Conservation (phyloP, 106 monocot species). For the Platanthera zijinensis region DNA sequence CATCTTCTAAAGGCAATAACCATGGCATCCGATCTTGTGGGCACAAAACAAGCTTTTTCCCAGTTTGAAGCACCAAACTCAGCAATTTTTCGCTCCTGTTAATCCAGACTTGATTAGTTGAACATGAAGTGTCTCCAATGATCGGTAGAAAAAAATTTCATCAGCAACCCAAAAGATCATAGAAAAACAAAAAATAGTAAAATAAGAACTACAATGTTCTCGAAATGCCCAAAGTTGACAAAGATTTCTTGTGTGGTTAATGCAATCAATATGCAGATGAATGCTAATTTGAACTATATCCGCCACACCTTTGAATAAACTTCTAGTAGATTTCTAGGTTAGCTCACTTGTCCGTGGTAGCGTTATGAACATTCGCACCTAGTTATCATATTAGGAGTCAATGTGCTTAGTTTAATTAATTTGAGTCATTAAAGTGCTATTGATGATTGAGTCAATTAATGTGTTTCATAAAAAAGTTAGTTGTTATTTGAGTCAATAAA, state of each 20-base stretch:
- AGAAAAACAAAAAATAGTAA: background rate
- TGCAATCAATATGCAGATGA: background rate
- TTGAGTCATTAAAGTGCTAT: no score
- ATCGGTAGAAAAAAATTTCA: background rate
- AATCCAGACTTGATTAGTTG: background rate
- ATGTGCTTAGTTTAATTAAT: no score
- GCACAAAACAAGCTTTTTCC: slow-evolving; percentile 87
- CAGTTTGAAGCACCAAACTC: slow-evolving; percentile 57
- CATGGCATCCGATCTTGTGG: slow-evolving; percentile 79
- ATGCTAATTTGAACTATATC: background rate
- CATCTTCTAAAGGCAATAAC: slow-evolving; percentile 83
- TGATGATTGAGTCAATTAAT: no score
- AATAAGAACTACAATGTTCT: background rate
- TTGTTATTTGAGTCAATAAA: no score
- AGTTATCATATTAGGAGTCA: no score
- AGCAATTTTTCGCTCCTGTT: slow-evolving; percentile 72
- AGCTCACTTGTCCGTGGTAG: background rate
- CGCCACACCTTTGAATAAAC: background rate
- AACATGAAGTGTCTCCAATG: background rate
- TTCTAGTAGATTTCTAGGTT: background rate
- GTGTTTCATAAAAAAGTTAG: no score
- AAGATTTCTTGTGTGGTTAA: background rate
- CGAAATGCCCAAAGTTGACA: background rate
- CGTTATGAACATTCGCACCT: no score
- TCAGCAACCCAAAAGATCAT: background rate